Percentiles rank a stretch among this genome's conserved stretches.
Evolutionary conservation across 192 early-diverging fungal species (phyloP).

Genomic region (Obelidium mucronatum): DNA sequence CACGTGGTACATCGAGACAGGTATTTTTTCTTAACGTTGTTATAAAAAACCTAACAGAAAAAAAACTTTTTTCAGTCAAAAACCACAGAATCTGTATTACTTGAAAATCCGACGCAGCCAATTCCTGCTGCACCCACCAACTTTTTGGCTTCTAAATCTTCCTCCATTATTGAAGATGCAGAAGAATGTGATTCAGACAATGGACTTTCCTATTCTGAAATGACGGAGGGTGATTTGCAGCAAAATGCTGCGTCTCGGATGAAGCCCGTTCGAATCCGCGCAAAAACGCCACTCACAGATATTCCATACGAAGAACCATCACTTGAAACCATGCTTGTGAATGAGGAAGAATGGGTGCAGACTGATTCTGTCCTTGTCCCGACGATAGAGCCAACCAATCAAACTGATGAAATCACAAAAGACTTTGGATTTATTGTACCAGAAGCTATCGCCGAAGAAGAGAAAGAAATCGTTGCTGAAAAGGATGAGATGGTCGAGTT

Average conservation of each 20-base stretch:
- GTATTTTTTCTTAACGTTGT: background rate
- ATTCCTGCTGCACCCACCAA: no score
- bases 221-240: background rate
- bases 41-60: no score
- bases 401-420: no score
- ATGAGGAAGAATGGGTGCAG: constrained; percentile 26
- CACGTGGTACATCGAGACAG: constrained; percentile 12
- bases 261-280: background rate
- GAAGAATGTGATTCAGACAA: background rate
- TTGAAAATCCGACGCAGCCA: no score
- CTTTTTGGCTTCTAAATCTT: no score
- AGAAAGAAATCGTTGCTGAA: background rate
- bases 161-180: no score
- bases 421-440: no score
- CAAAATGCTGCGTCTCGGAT: background rate
- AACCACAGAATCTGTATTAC: no score
- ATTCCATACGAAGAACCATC: constrained; percentile 7
- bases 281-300: constrained; percentile 7
- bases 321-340: constrained; percentile 4
- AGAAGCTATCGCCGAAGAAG: background rate
- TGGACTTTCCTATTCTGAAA: background rate
- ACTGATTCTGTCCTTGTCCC: constrained; percentile 6
- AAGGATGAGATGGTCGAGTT: background rate
- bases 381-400: background rate
- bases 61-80: background rate